Percentiles rank a stretch among this genome's conserved stretches.
Evolutionary conservation across 805 yeast species (phyloP).

Genomic region (Yamadazyma tumulicola): DNA sequence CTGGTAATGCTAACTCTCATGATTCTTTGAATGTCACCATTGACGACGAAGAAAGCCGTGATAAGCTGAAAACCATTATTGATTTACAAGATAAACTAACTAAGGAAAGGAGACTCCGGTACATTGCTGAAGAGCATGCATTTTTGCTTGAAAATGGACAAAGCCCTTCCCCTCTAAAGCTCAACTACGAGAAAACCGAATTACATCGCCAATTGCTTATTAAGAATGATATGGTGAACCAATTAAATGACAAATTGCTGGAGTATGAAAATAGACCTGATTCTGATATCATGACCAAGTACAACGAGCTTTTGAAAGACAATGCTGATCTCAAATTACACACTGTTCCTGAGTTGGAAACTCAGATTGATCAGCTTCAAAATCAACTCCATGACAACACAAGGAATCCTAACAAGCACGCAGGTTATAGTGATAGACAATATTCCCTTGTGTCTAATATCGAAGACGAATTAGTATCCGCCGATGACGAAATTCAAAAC

Average conservation of each 20-base stretch:
- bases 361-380: conserved; percentile 14
- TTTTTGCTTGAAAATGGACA: conserved; percentile 51
- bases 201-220: conserved; percentile 44
- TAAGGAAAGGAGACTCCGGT: conserved; percentile 63
- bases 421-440: conserved; percentile 4
- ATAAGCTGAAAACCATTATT: conserved; percentile 32
- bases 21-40: conserved; percentile 2
- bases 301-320: conserved; percentile 37
- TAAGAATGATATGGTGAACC: conserved; percentile 47
- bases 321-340: conserved; percentile 40
- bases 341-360: conserved; percentile 46
- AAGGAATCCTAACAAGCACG: neutral
- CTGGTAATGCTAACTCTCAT: neutral
- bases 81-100: conserved; percentile 55
- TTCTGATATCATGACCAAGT: conserved; percentile 32
- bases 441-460: conserved; percentile 7
- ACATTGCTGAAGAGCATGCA: conserved; percentile 69
- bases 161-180: conserved; percentile 51
- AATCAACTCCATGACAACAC: neutral
- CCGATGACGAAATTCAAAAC: conserved; percentile 19
- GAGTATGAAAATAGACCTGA: conserved; percentile 32
- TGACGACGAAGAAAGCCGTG: conserved; percentile 48
- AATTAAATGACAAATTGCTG: conserved; percentile 45
- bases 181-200: conserved; percentile 55
- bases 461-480: conserved; percentile 6